These are phyloP conservation scores for Globisporangium radiosum DNA, from an alignment of 352 stramenopile genomes.

Conservation along the genomic window DNA sequence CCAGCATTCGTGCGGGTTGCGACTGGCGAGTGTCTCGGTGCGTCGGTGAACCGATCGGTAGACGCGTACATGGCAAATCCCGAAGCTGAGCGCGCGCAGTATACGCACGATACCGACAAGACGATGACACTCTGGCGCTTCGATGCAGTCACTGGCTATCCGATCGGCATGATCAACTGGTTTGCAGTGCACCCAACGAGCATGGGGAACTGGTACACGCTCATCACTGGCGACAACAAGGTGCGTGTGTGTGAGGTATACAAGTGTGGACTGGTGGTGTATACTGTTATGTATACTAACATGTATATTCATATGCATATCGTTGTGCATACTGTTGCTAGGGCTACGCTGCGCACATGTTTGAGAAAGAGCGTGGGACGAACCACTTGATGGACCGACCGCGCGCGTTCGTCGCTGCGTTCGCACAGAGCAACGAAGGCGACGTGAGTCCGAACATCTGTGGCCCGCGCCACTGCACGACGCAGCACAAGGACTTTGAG, in stretches of 20 bases:
- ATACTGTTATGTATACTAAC: background rate
- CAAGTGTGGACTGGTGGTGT: background rate
- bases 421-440: slow-evolving; percentile 91
- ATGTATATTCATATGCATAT: background rate
- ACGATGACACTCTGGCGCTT: slow-evolving; percentile 89
- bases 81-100: slow-evolving; percentile 62
- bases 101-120: slow-evolving; percentile 87
- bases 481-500: slow-evolving; percentile 73
- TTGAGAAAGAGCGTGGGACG: slow-evolving; percentile 82
- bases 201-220: slow-evolving; percentile 91
- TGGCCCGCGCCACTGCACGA: slow-evolving; percentile 52
- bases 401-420: slow-evolving; percentile 87
- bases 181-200: slow-evolving; percentile 92
- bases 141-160: slow-evolving; percentile 69
- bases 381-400: slow-evolving; percentile 74
- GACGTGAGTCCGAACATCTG: slow-evolving; percentile 92
- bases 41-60: slow-evolving; percentile 84
- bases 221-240: slow-evolving; percentile 94
- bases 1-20: slow-evolving; percentile 55
- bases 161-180: slow-evolving; percentile 91
- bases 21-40: slow-evolving; percentile 56
- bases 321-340: slow-evolving; percentile 1
- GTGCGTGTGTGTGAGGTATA: slow-evolving; percentile 8
- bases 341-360: slow-evolving; percentile 84
- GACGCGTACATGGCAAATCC: slow-evolving; percentile 91